A percentile compares a stretch with the other conserved stretches of the same genome.
Evolutionary conservation across 371 early-diverging fungal genomes (phyloP).

Genomic region (Mucor lusitanicus): DNA sequence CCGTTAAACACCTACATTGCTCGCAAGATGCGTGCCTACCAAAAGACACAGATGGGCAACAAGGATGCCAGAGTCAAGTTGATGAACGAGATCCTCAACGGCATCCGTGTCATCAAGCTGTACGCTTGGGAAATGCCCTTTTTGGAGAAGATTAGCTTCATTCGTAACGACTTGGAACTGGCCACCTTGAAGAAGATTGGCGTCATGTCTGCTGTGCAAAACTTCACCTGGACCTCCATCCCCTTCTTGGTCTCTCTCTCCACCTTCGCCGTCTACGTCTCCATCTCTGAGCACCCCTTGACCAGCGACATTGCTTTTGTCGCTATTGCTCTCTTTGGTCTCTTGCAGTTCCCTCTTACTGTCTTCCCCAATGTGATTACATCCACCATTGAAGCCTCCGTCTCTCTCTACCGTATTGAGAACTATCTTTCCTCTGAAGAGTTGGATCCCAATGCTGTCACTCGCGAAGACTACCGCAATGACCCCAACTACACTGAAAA

Average conservation of each 20-base stretch:
- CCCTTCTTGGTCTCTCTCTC: constrained; percentile 88
- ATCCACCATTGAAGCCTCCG: constrained; percentile 80
- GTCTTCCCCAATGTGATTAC: constrained; percentile 66
- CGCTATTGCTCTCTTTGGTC: constrained; percentile 88
- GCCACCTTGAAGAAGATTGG: constrained; percentile 79
- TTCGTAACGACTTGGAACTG: constrained; percentile 80
- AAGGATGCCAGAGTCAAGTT: constrained; percentile 89
- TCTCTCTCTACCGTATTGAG: constrained; percentile 81
- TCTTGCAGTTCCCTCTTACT: constrained; percentile 89
- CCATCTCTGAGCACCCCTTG: constrained; percentile 60
- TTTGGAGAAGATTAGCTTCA: constrained; percentile 60
- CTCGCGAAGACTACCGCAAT: constrained; percentile 41
- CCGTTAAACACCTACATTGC: constrained; percentile 72
- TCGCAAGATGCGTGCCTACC: constrained; percentile 66
- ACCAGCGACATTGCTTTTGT: constrained; percentile 84
- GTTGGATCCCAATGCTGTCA: constrained; percentile 68
- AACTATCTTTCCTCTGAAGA: constrained; percentile 79
- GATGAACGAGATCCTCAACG: constrained; percentile 92
- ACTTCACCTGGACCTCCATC: constrained; percentile 74
- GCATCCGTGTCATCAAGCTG: constrained; percentile 91
- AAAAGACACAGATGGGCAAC: constrained; percentile 88
- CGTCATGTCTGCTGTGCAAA: constrained; percentile 59
- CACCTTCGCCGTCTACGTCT: constrained; percentile 82
- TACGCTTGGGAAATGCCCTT: constrained; percentile 81
- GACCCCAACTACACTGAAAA: constrained; percentile 32